Evolutionary conservation across 1,284 basidiomycete species (phyloP), one percentile per base, ranked within the genome.

Genomic region (Sporisorium reilianum): DNA sequence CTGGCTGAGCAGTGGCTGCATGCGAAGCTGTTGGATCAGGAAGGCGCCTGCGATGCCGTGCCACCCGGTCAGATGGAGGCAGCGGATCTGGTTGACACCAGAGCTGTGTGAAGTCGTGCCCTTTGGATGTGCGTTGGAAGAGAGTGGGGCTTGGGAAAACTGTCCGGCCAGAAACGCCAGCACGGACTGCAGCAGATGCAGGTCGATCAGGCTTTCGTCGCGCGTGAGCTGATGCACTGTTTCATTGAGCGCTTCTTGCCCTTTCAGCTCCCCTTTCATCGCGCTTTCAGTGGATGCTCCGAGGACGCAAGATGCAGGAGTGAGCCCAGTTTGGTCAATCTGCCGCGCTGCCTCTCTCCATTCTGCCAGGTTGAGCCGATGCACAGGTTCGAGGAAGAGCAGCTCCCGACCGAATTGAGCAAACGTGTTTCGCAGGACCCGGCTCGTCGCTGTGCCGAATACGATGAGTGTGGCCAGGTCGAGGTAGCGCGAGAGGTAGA

Each of bases 31-130:
- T 3, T 72, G 59, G 42, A 72, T 55, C 20, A 72, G 14, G 38
- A 72, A 72, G 0, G 59, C 57, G n/a, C 69, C 69, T 12, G 69
- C 59, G 12, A 72, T 66, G 16, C 69, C 69, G 32, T 72, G 69
- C 69, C 69, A 72, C 18, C 69, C 69, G 6, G 56, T 58, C 22
- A 72, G 40, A 41, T 61, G 42, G 11, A 72, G 42, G 42, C 46
- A 28, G 14, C 51, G 59, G 11, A 72, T 60, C 25, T 60, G 45
- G 46, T 57, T 58, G 36, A 50, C 44, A 14, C 30, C 28, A 2
- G 38, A 5, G 20, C 12, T 25, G 36, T 1, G 9, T 22, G 32
- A 14, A 10, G 28, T 26, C 11, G 1, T 26, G 18, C 45, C 14
- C 45, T 48, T 41, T 26, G 7, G 23, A 26, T 45, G 16, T 5